Conservation (phyloP, 1,284 basidiomycete species). For the Gymnopus androsaceus region DNA sequence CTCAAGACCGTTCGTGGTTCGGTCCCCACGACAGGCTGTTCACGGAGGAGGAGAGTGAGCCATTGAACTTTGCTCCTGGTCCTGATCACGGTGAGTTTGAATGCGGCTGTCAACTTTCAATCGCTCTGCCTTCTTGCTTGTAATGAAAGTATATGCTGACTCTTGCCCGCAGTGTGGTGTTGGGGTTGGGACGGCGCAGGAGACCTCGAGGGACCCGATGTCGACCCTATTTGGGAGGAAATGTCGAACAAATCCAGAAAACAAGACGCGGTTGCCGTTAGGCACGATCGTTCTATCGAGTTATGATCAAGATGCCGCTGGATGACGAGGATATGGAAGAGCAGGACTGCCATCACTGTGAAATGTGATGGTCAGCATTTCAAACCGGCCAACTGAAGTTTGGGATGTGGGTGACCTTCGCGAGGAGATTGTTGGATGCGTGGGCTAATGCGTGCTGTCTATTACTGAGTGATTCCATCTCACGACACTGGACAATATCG, state of each 20-base stretch:
- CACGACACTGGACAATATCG: too few species aligned
- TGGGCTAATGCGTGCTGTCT: too few species aligned
- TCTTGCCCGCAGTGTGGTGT: conserved; percentile 95
- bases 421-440: too few species aligned
- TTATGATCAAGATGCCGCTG: neutral
- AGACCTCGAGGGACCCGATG: conserved; percentile 91
- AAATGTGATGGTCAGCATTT: too few species aligned
- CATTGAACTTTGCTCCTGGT: conserved; percentile 75
- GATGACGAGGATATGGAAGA: neutral
- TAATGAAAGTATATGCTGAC: too few species aligned
- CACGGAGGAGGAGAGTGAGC: conserved; percentile 80
- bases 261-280: conserved; percentile 66
- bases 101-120: neutral
- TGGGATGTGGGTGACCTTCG: too few species aligned
- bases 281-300: conserved; percentile 65
- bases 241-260: conserved; percentile 72
- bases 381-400: too few species aligned
- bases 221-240: conserved; percentile 93
- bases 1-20: conserved; percentile 87
- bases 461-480: too few species aligned
- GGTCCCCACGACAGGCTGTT: conserved; percentile 72
- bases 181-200: conserved; percentile 99
- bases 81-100: conserved; percentile 79
- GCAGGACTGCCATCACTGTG: too few species aligned
- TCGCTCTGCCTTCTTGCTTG: conserved; percentile 4